Percentiles rank a stretch among this genome's conserved stretches.
Evolutionary conservation across 768 basidiomycete species (phyloP).

Genomic region (Suillus subluteus): DNA sequence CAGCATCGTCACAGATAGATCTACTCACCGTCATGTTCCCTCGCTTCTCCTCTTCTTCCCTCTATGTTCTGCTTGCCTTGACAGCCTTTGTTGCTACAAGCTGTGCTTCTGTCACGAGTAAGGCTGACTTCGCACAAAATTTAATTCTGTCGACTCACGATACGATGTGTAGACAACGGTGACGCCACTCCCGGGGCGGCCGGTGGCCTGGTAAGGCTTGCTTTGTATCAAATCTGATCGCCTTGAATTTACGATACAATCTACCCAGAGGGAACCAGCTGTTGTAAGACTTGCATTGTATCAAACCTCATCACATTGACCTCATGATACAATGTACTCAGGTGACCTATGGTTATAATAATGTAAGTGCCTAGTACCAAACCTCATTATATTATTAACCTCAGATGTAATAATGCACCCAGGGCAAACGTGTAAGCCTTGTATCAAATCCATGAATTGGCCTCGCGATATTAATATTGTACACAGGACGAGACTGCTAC

Average conservation of each 20-base stretch:
- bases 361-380: too few species aligned
- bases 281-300: not conserved
- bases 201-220: not conserved
- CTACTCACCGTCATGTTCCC: slow-evolving; percentile 2
- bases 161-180: not conserved
- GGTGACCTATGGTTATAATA: too few species aligned
- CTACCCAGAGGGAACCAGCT: too few species aligned
- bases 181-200: too few species aligned
- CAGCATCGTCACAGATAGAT: too few species aligned
- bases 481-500: not conserved
- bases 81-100: not conserved
- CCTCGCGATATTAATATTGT: not conserved
- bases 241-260: too few species aligned
- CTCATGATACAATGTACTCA: not conserved
- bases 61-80: slow-evolving; percentile 7
- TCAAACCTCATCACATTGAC: too few species aligned
- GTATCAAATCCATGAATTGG: not conserved
- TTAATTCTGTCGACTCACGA: not conserved
- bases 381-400: too few species aligned
- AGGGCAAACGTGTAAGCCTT: not conserved
- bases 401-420: too few species aligned
- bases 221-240: too few species aligned
- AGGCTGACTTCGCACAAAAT: not conserved
- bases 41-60: slow-evolving; percentile 7
- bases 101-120: not conserved